Conservation (phyloP, 257 asterid genomes). For the Cynanchum wilfordii region DNA sequence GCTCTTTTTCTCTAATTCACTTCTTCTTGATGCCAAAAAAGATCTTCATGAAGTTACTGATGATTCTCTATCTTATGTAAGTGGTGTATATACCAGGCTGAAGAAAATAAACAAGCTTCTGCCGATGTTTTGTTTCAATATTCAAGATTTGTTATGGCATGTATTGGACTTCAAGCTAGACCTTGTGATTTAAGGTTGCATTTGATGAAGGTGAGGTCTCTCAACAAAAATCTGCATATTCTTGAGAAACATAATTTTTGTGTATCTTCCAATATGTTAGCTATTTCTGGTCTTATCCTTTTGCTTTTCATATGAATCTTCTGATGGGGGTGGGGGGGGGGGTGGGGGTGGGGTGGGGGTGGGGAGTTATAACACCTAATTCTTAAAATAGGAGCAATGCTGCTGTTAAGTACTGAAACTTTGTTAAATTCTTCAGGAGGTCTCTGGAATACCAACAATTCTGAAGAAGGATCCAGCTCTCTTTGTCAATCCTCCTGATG, state of each 20-base stretch:
- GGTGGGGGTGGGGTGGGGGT: too few relatives aligned
- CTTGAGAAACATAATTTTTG: not conserved
- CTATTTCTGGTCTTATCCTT: too few relatives aligned
- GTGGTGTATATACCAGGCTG: constrained; percentile 36
- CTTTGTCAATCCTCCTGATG: constrained; percentile 45
- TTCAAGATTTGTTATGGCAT: constrained; percentile 79
- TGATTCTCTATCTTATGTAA: not conserved
- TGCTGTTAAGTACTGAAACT: not conserved
- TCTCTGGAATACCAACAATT: constrained; percentile 72
- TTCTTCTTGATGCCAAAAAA: not conserved
- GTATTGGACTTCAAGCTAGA: constrained; percentile 75
- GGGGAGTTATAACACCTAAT: too few relatives aligned
- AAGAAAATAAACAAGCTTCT: constrained; percentile 94
- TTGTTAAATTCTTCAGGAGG: constrained; percentile 45
- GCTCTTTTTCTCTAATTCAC: not conserved
- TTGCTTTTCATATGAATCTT: too few relatives aligned
- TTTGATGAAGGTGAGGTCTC: constrained; percentile 70
- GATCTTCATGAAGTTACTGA: not conserved
- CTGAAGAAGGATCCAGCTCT: constrained; percentile 59
- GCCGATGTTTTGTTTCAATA: constrained; percentile 83
- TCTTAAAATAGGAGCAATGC: too few relatives aligned
- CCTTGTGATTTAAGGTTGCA: constrained; percentile 95
- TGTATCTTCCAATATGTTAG: too few relatives aligned
- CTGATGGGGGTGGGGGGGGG: too few relatives aligned
- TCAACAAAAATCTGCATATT: not conserved